Base-by-base conservation (phyloP, 495 filamentous ascomycete species). In the Viridothelium virens region DNA sequence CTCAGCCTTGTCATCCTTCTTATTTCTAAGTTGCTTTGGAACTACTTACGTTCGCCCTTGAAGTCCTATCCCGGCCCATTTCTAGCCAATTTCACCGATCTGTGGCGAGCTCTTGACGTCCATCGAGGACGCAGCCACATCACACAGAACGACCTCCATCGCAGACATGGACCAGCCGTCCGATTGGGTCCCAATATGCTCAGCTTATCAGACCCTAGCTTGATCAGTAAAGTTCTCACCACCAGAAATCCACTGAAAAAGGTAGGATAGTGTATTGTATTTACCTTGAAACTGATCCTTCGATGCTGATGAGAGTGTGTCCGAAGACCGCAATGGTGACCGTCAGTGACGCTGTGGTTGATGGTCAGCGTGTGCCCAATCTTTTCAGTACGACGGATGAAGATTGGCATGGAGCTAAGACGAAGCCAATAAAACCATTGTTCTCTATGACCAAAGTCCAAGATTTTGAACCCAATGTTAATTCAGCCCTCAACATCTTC, bases 61-160 rank as follows among this genome's bases (percentile, higher is more conserved):
- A 59, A 83, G 46, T 76, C 81, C 64, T 86, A 94, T 59, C 90
- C 91, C 0, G 79, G 81, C 2, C 89, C 91, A 0, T 84, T 87
- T 48, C 86, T 86, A 2, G 86, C 86, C 0, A 79, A 84, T 56
- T 90, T 89, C 75, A 84, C 88, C 46, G 89, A 91, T 71, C 77
- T 91, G 36, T 96, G 91, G 91, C 68, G 70, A 1, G 44, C 70
- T 18, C 31, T 69, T 18, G 47, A 65, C 14, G 68, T 69, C 65
- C 65, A 65, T 62, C 61, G 62, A 1, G 44, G 68, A 25, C 25
- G 64, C 33, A 67, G 53, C 36, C 25, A 59, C 18, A 59, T 59
- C 18, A 59, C 53, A 9, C 53, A 59, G 7, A 59, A 34, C 31
- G 31, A 59, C 10, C 31, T 59, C 41, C 78, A 80, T 67, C 71